These are phyloP conservation scores for Tolypocladium ovalisporum DNA, from an alignment of 2,329 filamentous ascomycete species.

Conservation along the genomic window DNA sequence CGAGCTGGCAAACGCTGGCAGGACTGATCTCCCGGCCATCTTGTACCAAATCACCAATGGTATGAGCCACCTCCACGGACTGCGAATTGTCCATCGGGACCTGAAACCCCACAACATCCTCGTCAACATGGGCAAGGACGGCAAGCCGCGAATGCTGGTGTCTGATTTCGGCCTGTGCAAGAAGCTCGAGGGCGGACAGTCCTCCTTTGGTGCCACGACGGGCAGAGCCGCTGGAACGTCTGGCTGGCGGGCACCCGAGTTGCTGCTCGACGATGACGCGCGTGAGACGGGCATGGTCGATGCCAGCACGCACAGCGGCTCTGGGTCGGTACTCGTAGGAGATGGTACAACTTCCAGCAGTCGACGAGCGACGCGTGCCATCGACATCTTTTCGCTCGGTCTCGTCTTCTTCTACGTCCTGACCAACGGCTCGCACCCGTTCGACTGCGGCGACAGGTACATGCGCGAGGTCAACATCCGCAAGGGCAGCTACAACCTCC, in stretches of 20 bases:
- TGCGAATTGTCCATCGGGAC: slow-evolving; percentile 93
- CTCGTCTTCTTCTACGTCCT: slow-evolving; percentile 99
- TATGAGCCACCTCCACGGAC: slow-evolving; percentile 75
- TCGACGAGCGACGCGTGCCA: slow-evolving; percentile 83
- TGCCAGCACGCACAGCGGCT: slow-evolving; percentile 48
- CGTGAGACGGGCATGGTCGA: slow-evolving; percentile 37
- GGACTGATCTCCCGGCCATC: slow-evolving; percentile 65
- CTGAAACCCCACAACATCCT: slow-evolving; percentile 97
- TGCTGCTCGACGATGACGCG: slow-evolving; percentile 70
- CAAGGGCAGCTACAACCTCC: slow-evolving; percentile 68
- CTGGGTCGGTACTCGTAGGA: slow-evolving; percentile 44
- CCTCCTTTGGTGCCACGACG: slow-evolving; percentile 88
- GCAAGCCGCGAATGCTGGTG: slow-evolving; percentile 74
- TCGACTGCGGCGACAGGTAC: slow-evolving; percentile 87
- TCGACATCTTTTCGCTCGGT: slow-evolving; percentile 94
- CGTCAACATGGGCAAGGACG: slow-evolving; percentile 61
- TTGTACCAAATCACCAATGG: slow-evolving; percentile 85
- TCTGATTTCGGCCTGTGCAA: slow-evolving; percentile 98
- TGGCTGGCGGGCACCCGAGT: slow-evolving; percentile 91
- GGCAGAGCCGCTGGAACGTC: slow-evolving; percentile 88
- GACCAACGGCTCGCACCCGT: slow-evolving; percentile 84
- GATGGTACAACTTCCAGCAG: slow-evolving; percentile 46
- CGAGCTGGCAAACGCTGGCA: slow-evolving; percentile 60
- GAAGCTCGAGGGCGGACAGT: slow-evolving; percentile 88
- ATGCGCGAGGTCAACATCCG: slow-evolving; percentile 97